Conservation (phyloP, 495 filamentous ascomycete genomes). For the Clohesyomyces aquaticus region DNA sequence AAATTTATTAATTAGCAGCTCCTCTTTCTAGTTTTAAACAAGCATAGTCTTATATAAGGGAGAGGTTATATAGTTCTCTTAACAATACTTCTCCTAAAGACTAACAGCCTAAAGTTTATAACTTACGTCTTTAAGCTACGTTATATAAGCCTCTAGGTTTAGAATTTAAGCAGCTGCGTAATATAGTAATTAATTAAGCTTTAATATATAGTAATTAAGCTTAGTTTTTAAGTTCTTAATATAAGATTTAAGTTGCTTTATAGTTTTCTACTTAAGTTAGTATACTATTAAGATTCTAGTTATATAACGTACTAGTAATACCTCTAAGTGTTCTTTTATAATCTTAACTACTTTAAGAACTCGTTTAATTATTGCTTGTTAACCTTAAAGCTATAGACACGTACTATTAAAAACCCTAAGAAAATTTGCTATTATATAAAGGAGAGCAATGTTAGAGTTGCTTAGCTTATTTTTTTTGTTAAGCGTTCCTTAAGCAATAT, state of each 20-base stretch:
- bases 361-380: background rate
- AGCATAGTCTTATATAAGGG: background rate
- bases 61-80: background rate
- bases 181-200: background rate
- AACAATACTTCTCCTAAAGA: background rate
- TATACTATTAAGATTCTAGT: background rate
- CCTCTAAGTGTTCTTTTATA: background rate
- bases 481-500: background rate
- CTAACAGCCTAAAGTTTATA: background rate
- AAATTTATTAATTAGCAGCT: conserved; percentile 1
- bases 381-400: background rate
- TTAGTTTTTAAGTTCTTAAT: background rate
- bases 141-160: background rate
- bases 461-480: background rate
- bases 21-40: background rate
- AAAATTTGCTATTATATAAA: background rate
- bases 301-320: background rate
- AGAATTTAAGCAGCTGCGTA: background rate
- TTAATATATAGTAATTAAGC: background rate
- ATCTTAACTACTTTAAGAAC: background rate
- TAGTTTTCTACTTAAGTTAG: background rate
- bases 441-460: background rate
- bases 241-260: background rate
- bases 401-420: background rate
- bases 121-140: background rate